Percentiles rank a stretch among this genome's conserved stretches.
Conservation (phyloP, 1,139 yeast genomes). For the Barnettozyma hawaiiensis region DNA sequence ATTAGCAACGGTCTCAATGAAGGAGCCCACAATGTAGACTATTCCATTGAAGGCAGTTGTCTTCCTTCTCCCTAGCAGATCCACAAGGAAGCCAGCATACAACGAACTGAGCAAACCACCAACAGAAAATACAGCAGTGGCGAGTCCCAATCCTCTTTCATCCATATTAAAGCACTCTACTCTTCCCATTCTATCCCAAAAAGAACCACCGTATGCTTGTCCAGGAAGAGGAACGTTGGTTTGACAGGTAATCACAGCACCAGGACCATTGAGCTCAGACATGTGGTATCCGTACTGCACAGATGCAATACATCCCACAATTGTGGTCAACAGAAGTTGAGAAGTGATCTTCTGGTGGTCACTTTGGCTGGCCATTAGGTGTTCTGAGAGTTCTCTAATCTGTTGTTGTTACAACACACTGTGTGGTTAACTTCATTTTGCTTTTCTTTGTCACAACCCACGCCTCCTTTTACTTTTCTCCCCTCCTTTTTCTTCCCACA, state of each 20-base stretch:
- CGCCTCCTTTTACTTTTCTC: not conserved
- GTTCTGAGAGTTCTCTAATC: not conserved
- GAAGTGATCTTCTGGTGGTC: constrained; percentile 3
- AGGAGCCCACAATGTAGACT: constrained; percentile 62
- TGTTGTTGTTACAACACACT: no score
- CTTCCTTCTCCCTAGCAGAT: constrained; percentile 56
- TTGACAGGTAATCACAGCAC: constrained; percentile 51
- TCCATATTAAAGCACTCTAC: constrained; percentile 54
- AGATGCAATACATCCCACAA: constrained; percentile 61
- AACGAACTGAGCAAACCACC: constrained; percentile 85
- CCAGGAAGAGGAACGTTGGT: constrained; percentile 25
- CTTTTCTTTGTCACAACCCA: not conserved
- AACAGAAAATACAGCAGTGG: constrained; percentile 77
- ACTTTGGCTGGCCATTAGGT: not conserved
- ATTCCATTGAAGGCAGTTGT: constrained; percentile 52
- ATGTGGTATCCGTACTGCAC: constrained; percentile 89
- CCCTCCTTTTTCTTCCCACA: no score
- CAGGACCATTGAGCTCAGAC: constrained; percentile 86
- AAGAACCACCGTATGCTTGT: constrained; percentile 21
- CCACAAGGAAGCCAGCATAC: constrained; percentile 66
- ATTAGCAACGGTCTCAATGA: constrained; percentile 50
- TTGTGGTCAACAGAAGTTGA: constrained; percentile 28
- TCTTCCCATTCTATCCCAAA: constrained; percentile 28
- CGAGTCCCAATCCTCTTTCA: constrained; percentile 64
- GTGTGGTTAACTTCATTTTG: no score